These are phyloP conservation scores for Leccinum griseonigrum DNA, from an alignment of 1,284 basidiomycete genomes.

Conservation along the genomic window DNA sequence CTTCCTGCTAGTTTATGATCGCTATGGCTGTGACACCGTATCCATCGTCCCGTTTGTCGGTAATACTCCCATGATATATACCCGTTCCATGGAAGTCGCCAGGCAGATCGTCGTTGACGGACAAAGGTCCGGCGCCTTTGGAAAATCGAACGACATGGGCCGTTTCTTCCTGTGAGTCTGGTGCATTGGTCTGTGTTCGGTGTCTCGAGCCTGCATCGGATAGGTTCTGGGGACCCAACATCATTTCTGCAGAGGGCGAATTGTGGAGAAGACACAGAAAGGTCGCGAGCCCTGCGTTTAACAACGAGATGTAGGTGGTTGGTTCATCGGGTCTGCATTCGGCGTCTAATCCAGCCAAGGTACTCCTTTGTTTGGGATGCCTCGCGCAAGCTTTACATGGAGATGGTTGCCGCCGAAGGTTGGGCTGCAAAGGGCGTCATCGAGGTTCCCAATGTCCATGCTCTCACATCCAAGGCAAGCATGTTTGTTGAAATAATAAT, in stretches of 20 bases:
- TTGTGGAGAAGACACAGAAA: constrained; percentile 49
- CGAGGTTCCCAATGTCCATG: constrained; percentile 39
- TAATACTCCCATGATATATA: constrained; percentile 41
- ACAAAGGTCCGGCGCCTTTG: constrained; percentile 38
- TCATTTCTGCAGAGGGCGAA: constrained; percentile 41
- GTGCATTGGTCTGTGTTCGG: background rate
- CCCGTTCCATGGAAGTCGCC: constrained; percentile 47
- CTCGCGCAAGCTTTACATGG: constrained; percentile 40
- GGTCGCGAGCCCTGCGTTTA: constrained; percentile 50
- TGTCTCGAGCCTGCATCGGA: background rate
- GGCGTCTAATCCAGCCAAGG: constrained; percentile 24
- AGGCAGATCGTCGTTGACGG: constrained; percentile 44
- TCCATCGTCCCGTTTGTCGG: constrained; percentile 44
- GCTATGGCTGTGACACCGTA: constrained; percentile 39
- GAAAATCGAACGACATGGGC: constrained; percentile 39
- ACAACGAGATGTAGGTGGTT: constrained; percentile 40
- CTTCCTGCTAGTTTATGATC: constrained; percentile 37
- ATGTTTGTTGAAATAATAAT: background rate
- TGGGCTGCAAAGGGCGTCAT: constrained; percentile 39
- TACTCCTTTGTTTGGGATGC: constrained; percentile 47
- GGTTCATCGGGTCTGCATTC: background rate
- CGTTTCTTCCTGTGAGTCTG: constrained; percentile 10
- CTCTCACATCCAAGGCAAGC: constrained; percentile 44
- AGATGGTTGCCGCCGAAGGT: constrained; percentile 43
- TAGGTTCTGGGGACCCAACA: constrained; percentile 49